phyloP scores from a whole-genome alignment of 106 monocot species.

The Phalaenopsis aphrodite region DNA sequence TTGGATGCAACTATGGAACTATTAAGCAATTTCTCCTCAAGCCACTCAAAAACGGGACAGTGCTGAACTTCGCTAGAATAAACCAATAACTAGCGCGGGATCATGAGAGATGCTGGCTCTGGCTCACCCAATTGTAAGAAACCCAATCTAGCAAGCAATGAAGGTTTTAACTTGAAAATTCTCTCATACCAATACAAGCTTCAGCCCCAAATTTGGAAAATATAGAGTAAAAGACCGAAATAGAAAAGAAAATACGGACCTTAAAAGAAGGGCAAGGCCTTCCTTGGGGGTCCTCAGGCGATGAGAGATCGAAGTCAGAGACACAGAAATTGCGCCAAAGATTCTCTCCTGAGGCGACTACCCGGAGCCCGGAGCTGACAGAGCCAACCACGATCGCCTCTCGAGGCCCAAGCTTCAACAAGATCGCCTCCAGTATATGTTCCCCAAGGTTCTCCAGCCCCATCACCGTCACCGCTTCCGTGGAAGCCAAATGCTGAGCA shows the following conservation, averaged over 20 bases:
- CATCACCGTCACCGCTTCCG: slow-evolving; percentile 6
- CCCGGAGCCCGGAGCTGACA: slow-evolving; percentile 29
- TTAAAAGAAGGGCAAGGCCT: slow-evolving; percentile 42
- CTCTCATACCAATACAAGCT: background rate
- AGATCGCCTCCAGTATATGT: slow-evolving; percentile 31
- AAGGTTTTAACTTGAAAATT: no score
- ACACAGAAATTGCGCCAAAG: slow-evolving; percentile 36
- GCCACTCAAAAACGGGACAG: background rate
- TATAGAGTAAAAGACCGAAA: background rate
- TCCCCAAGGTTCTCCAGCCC: slow-evolving; percentile 32
- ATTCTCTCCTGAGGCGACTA: slow-evolving; percentile 26
- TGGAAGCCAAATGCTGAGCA: background rate
- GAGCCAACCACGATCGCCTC: slow-evolving; percentile 23
- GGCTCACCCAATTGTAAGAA: no score
- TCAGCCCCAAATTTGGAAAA: background rate
- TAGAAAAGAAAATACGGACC: slow-evolving; percentile 6
- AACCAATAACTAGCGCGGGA: background rate
- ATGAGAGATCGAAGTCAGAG: slow-evolving; percentile 29
- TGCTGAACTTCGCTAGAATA: background rate
- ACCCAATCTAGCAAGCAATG: no score
- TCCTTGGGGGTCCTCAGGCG: slow-evolving; percentile 27
- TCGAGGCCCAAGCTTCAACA: slow-evolving; percentile 19
- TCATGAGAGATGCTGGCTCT: no score
- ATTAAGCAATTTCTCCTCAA: background rate
- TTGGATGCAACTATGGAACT: background rate